Evolutionary conservation across 371 early-diverging fungal species (phyloP).

Genomic region (Syncephalis plumigaleata): DNA sequence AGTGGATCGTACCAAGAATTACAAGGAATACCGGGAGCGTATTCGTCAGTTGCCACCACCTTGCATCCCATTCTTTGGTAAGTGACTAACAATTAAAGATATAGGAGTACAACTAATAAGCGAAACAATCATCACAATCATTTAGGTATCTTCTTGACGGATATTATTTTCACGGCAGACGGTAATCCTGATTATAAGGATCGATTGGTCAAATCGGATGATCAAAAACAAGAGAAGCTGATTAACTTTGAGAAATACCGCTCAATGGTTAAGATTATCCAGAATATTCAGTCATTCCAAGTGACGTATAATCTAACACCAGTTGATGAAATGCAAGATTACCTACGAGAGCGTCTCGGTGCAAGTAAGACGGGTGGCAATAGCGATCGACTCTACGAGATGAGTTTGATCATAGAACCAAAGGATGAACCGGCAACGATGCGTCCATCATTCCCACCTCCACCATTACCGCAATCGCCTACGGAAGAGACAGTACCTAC

Average conservation of each 20-base stretch:
- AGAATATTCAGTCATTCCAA: slow-evolving; percentile 67
- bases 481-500: too few relatives aligned
- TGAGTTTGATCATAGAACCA: background rate
- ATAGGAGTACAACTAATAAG: background rate
- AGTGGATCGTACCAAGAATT: slow-evolving; percentile 70
- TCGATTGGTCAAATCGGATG: background rate
- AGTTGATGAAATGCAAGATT: slow-evolving; percentile 21
- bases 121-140: background rate
- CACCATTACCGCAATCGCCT: too few relatives aligned
- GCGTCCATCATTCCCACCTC: too few relatives aligned
- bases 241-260: slow-evolving; percentile 75
- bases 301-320: slow-evolving; percentile 36
- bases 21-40: slow-evolving; percentile 47
- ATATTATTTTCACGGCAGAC: slow-evolving; percentile 68
- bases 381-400: background rate
- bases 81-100: background rate
- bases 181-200: slow-evolving; percentile 26
- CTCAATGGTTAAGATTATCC: slow-evolving; percentile 39
- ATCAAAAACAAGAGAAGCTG: slow-evolving; percentile 20
- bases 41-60: slow-evolving; percentile 45
- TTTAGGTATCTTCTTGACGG: slow-evolving; percentile 49
- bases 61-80: slow-evolving; percentile 62
- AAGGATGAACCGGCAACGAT: background rate
- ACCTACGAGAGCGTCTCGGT: background rate
- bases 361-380: background rate